These are phyloP conservation scores for Monosporascus sp. DNA, from an alignment of 2,329 filamentous ascomycete species.

Conservation along the genomic window DNA sequence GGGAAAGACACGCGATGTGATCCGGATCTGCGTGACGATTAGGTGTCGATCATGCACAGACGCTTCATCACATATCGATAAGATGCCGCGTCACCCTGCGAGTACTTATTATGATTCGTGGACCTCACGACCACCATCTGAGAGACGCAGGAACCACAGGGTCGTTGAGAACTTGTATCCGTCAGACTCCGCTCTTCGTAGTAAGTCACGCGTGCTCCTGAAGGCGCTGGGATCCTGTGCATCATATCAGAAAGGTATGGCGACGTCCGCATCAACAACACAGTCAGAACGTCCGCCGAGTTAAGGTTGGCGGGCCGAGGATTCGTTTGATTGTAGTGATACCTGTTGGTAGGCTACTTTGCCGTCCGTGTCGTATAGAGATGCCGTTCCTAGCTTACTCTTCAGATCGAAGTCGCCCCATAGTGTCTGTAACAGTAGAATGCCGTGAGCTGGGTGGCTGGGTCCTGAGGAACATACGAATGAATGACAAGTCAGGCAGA, in stretches of 20 bases:
- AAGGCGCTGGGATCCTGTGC: background rate
- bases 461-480: too few species aligned
- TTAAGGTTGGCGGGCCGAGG: background rate
- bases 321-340: background rate
- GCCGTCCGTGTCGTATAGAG: background rate
- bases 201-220: background rate
- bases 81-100: background rate
- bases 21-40: too few species aligned
- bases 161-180: background rate
- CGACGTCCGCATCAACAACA: background rate
- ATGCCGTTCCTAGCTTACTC: too few species aligned
- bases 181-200: background rate
- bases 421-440: too few species aligned
- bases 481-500: too few species aligned
- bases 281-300: too few species aligned
- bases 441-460: too few species aligned
- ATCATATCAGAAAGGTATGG: background rate
- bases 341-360: background rate
- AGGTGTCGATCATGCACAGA: background rate
- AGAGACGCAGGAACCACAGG: background rate
- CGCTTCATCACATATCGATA: background rate
- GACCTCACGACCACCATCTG: too few species aligned
- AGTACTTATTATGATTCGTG: too few species aligned
- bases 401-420: too few species aligned
- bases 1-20: too few species aligned